Evolutionary conservation across 1,284 basidiomycete genomes (phyloP), one percentile per base, ranked within the genome.

Genomic region (Pyrrhoderma noxium): DNA sequence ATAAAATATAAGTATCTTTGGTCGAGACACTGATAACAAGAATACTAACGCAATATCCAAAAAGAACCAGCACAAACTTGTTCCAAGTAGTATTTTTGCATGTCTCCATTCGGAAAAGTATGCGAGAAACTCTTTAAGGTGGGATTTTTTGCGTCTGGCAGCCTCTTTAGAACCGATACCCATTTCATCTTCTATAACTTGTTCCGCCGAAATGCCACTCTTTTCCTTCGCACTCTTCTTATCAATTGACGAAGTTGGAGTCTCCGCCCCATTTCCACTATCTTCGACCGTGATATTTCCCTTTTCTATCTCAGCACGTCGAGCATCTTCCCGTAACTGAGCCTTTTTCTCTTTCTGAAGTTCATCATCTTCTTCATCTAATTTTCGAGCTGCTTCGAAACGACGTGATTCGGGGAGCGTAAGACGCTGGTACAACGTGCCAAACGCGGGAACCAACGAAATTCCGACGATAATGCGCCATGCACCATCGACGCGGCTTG

Each of bases 321-420:
- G 61, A 43, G 52, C 57, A 2, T 63, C 60, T 37, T 66, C 63
- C 53, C 69, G 67, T 63, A 76, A 74, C 41, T 74, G 57, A 41
- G 45, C 39, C 39, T 53, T 55, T 40, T 68, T 64, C 19, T 58
- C 64, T 34, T 57, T 45, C 45, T 57, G 52, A 43, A 70, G 69
- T 40, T 68, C 67, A 18, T 64, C 58, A 3, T 67, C 62, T 3
- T 56, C 53, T 31, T 65, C 55, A 2, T 59, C 65, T 8, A 62
- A 51, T 37, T 70, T 67, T 51, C 73, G 69, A 1, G 76, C 62
- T 11, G 70, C 70, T 41, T 72, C 63, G 60, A 66, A 86, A 18
- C 82, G 77, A 39, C 70, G 76, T 1, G 85, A 79, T 59, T 89
- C 86, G 11, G 82, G 81, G 3, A 89, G 75, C 0, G 80, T 86